phyloP scores from a whole-genome alignment of 495 filamentous ascomycete genomes.

The Penicillium soppii region DNA sequence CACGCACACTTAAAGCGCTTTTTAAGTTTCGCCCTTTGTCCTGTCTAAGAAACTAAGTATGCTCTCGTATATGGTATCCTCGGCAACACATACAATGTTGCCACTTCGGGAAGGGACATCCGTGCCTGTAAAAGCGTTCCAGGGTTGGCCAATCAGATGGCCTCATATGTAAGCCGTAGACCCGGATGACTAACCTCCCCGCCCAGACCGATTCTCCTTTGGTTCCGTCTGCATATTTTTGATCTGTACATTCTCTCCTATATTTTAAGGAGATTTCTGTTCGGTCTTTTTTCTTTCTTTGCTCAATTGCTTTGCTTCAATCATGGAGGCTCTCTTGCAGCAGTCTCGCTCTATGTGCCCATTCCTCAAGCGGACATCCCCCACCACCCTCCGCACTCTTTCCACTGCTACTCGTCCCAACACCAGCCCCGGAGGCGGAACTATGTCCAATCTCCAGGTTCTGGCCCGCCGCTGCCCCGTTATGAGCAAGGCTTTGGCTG shows the following conservation, averaged over 20 bases:
- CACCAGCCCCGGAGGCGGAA: slow-evolving; percentile 76
- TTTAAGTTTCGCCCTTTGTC: too few species aligned
- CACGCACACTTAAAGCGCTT: too few species aligned
- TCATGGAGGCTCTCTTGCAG: slow-evolving; percentile 90
- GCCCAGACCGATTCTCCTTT: slow-evolving; percentile 8
- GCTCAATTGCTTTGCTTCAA: slow-evolving; percentile 9
- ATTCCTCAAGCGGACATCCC: slow-evolving; percentile 92
- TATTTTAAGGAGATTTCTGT: background rate
- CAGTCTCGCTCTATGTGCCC: slow-evolving; percentile 95
- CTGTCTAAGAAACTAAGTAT: too few species aligned
- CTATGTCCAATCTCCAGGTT: slow-evolving; percentile 95
- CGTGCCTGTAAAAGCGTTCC: background rate
- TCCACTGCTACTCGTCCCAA: slow-evolving; percentile 73
- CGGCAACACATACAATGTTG: too few species aligned
- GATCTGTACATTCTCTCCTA: background rate
- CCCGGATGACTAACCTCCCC: slow-evolving; percentile 14
- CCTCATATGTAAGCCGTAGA: slow-evolving; percentile 3
- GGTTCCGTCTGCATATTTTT: background rate
- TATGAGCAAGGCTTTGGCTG: slow-evolving; percentile 95
- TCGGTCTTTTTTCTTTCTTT: background rate
- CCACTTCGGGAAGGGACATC: slow-evolving; percentile 1
- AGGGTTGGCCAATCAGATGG: background rate
- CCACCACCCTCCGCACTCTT: slow-evolving; percentile 82
- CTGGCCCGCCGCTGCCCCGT: slow-evolving; percentile 93
- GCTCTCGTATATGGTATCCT: too few species aligned